Conservation (phyloP, 495 filamentous ascomycete genomes). For the Evernia prunastri region DNA sequence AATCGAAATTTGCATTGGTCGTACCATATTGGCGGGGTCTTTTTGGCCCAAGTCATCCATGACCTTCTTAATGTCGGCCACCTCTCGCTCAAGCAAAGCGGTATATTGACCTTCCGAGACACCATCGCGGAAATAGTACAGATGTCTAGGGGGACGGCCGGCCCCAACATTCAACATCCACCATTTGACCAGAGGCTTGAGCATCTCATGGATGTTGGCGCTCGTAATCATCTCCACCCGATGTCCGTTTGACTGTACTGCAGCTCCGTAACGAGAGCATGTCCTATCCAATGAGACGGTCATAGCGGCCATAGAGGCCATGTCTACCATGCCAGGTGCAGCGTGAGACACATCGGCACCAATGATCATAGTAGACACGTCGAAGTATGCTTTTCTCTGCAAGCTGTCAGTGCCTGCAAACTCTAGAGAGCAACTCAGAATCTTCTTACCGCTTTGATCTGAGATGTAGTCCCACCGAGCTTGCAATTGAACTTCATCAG, state of each 20-base stretch:
- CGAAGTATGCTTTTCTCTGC: constrained; percentile 30
- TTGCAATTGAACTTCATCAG: constrained; percentile 94
- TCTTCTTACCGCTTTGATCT: constrained; percentile 24
- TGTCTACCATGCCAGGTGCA: constrained; percentile 49
- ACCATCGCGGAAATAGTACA: constrained; percentile 94
- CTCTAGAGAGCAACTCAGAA: neutral
- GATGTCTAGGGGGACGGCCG: constrained; percentile 49
- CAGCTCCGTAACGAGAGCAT: constrained; percentile 65
- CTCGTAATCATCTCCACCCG: constrained; percentile 67
- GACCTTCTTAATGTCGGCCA: constrained; percentile 57
- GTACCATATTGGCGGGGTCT: constrained; percentile 9
- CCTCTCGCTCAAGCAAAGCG: constrained; percentile 68
- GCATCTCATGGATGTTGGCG: constrained; percentile 54
- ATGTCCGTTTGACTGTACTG: constrained; percentile 69
- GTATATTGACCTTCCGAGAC: constrained; percentile 80
- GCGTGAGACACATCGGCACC: constrained; percentile 88
- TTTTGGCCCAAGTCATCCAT: constrained; percentile 34
- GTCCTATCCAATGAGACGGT: constrained; percentile 69
- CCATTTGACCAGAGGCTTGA: constrained; percentile 52
- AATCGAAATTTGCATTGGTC: neutral
- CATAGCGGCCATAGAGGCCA: constrained; percentile 78
- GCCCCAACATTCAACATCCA: constrained; percentile 55
- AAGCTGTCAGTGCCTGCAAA: constrained; percentile 12
- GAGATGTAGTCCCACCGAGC: constrained; percentile 71
- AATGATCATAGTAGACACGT: constrained; percentile 61